A percentile compares a stretch with the other conserved stretches of the same genome.
phyloP scores from a whole-genome alignment of 768 basidiomycete genomes.

The Chalciporus sphaerocephalus region DNA sequence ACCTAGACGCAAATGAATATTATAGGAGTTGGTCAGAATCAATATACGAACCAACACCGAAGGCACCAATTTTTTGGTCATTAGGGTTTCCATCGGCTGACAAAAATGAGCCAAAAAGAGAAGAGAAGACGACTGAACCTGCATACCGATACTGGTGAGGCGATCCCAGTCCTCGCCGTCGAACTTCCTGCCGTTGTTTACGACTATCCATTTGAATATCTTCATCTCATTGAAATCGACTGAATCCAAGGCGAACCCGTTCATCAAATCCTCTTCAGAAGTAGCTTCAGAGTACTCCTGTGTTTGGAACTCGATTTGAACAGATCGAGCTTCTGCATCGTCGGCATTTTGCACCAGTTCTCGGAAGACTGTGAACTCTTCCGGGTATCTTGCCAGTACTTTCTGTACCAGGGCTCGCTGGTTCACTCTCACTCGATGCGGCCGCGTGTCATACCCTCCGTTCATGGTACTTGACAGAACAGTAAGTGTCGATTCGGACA shows the following conservation, averaged over 20 bases:
- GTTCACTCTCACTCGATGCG: conserved; percentile 9
- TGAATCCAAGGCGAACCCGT: not conserved
- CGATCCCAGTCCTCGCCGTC: conserved; percentile 44
- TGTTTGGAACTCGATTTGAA: conserved; percentile 38
- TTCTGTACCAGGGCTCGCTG: conserved; percentile 16
- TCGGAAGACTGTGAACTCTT: conserved; percentile 38
- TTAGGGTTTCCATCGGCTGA: conserved; percentile 52
- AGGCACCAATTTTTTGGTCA: conserved; percentile 49
- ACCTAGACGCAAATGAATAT: not conserved
- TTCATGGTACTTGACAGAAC: not conserved
- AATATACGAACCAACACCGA: conserved; percentile 29
- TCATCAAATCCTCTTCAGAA: not conserved
- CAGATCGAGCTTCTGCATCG: conserved; percentile 37
- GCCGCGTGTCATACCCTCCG: not conserved
- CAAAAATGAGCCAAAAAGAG: not conserved
- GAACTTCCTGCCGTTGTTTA: conserved; percentile 48
- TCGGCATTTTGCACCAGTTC: conserved; percentile 58
- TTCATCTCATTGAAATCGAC: not conserved
- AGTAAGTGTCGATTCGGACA: too few relatives aligned
- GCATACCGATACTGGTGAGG: conserved; percentile 41
- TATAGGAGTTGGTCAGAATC: not conserved
- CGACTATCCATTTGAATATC: conserved; percentile 37
- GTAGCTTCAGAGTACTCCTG: not conserved
- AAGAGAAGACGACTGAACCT: not conserved
- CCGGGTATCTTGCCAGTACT: conserved; percentile 16